phyloP scores from a whole-genome alignment of 257 asterid genomes.

The Solanum appendiculatum region DNA sequence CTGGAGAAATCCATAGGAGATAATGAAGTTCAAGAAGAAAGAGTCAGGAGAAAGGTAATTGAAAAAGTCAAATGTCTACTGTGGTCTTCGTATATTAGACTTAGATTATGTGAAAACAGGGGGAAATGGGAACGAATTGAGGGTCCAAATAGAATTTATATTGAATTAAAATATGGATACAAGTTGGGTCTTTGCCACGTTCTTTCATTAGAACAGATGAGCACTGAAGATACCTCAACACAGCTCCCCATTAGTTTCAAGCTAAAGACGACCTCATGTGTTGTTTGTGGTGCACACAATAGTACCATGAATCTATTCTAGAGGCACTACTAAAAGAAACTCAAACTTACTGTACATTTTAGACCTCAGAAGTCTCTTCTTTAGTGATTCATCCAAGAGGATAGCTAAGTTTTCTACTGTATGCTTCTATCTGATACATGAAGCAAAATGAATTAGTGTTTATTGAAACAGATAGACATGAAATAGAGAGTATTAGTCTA shows the following conservation, averaged over 20 bases:
- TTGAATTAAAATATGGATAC: background rate
- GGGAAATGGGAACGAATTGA: background rate
- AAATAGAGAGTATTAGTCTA: background rate
- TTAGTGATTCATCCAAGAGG: background rate
- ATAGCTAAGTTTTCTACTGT: background rate
- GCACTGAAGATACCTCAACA: background rate
- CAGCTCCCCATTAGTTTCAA: background rate
- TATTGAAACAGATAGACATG: background rate
- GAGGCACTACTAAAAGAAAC: background rate
- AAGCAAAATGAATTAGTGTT: background rate
- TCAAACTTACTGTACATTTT: background rate
- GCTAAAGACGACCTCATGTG: background rate
- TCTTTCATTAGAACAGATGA: background rate
- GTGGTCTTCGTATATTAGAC: background rate
- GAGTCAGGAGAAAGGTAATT: background rate
- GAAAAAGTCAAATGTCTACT: background rate
- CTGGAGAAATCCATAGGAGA: background rate
- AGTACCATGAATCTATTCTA: background rate
- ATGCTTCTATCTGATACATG: background rate
- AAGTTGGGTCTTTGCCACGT: background rate
- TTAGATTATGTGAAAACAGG: background rate
- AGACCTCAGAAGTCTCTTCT: background rate
- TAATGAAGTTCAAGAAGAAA: background rate
- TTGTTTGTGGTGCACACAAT: background rate
- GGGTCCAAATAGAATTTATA: background rate